Evolutionary conservation across 1,139 yeast genomes (phyloP), one percentile per base, ranked within the genome.

Genomic region (Zhuliangozyma blackwelliae): DNA sequence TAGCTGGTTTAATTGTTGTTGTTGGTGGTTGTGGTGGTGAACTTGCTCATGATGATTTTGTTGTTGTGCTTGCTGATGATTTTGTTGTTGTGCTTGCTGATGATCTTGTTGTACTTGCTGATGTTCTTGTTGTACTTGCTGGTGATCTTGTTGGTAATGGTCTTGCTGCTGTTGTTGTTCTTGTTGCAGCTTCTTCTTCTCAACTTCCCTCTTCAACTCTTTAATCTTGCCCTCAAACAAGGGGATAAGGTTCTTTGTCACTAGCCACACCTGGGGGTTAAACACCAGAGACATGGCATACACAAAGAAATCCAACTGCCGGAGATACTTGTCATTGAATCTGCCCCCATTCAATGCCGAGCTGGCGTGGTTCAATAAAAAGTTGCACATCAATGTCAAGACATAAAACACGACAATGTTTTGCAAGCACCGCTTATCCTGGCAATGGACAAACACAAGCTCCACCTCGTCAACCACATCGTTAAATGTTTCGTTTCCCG

Each of bases 401-500:
- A 33, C 40, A 31, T 41, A 41, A 13, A 37, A 32, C 10, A 35
- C 39, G 3, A 41, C 40, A 27, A 41, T 35, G 27, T 39, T 41
- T 25, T 35, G 32, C 19, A 36, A 32, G 31, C 28, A 27, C 25
- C 35, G 28, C 8, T 10, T 21, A 25, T 41, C 39, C 6, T 33
- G 19, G n/a, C 32, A 29, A 3, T 19, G 28, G 27, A 21, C 28
- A 5, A 41, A 28, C 7, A 41, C 20, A 11, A 35, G 22, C 26
- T 41, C 45, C 10, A 41, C 27, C 28, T 39, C 45, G 30, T 40
- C 36, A n/a, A 34, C 38, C 10, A 33, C 30, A 13, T 37, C 41
- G 5, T 21, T 38, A 20, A 41, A 32, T 12, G 35, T 12, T 3
- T 37, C 28, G 30, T 41, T 43, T 5, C 33, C 19, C 0, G 34